A percentile compares a stretch with the other conserved stretches of the same genome.
phyloP scores from a whole-genome alignment of 805 yeast species.

The Kuraishia cidri region DNA sequence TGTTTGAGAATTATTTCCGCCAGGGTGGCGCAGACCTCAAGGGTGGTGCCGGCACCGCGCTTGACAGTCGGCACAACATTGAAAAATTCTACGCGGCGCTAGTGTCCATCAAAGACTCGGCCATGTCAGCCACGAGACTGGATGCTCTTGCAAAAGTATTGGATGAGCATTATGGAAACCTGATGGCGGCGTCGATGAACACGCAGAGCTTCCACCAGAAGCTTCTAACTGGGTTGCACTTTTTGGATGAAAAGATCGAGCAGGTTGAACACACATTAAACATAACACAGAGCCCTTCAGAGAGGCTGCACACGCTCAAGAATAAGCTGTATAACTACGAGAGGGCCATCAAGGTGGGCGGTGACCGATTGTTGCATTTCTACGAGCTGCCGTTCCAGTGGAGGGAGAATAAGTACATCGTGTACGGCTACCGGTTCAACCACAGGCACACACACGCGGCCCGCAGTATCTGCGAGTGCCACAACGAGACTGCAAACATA shows the following conservation, averaged over 20 bases:
- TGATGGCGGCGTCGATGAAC: constrained; percentile 5
- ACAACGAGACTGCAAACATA: constrained; percentile 87
- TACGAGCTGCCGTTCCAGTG: constrained; percentile 88
- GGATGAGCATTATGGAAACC: constrained; percentile 18
- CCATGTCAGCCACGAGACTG: constrained; percentile 7
- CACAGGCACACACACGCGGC: constrained; percentile 51
- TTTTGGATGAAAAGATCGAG: constrained; percentile 28
- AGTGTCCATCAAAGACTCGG: constrained; percentile 11
- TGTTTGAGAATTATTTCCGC: constrained; percentile 16
- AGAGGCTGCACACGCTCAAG: constrained; percentile 15
- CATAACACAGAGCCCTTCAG: constrained; percentile 16
- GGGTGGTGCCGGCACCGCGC: constrained; percentile 1
- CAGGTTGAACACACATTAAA: constrained; percentile 25
- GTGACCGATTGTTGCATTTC: constrained; percentile 51
- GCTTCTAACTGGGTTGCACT: constrained; percentile 23
- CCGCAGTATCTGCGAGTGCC: constrained; percentile 50
- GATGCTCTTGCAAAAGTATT: constrained; percentile 9
- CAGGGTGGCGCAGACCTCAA: constrained; percentile 5
- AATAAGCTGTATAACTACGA: constrained; percentile 37
- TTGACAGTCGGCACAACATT: constrained; percentile 7
- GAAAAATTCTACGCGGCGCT: constrained; percentile 14
- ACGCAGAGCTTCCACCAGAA: constrained; percentile 15
- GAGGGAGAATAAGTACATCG: constrained; percentile 85
- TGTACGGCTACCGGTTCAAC: constrained; percentile 80
- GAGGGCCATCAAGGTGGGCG: constrained; percentile 32